phyloP scores from a whole-genome alignment of 257 asterid genomes.

The Solanum lycopersicoides region DNA sequence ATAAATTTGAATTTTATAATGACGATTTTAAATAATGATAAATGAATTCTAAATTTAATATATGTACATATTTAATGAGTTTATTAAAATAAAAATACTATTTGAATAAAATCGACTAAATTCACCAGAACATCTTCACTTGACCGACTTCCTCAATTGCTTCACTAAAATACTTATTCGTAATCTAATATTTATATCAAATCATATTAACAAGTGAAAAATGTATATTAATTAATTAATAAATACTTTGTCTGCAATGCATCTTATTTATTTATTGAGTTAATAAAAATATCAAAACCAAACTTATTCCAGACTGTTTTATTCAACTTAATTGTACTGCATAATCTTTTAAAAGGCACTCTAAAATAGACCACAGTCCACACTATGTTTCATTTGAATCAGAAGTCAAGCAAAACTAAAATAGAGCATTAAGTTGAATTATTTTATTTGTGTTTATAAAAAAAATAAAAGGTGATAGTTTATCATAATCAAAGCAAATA shows the following conservation, averaged over 20 bases:
- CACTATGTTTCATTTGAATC: not conserved
- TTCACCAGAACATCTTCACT: too few species aligned
- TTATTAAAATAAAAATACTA: not conserved
- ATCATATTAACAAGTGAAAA: too few species aligned
- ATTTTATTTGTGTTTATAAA: not conserved
- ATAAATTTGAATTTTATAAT: too few species aligned
- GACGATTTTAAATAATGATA: too few species aligned
- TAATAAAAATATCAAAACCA: too few species aligned
- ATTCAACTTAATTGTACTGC: not conserved
- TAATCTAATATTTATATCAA: too few species aligned
- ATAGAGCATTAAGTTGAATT: not conserved
- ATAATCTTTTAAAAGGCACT: not conserved
- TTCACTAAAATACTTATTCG: too few species aligned
- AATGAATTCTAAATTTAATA: not conserved
- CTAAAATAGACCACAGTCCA: too few species aligned
- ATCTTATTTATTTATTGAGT: not conserved
- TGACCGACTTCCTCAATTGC: too few species aligned
- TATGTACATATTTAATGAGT: too few species aligned
- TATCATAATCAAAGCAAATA: not conserved
- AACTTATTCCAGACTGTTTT: not conserved
- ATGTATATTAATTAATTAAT: too few species aligned
- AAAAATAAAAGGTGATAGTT: not conserved
- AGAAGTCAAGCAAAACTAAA: not conserved
- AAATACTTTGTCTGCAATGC: not conserved
- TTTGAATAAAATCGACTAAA: not conserved